Conservation (phyloP, 495 filamentous ascomycete genomes). For the Penicillium atrosanguineum region DNA sequence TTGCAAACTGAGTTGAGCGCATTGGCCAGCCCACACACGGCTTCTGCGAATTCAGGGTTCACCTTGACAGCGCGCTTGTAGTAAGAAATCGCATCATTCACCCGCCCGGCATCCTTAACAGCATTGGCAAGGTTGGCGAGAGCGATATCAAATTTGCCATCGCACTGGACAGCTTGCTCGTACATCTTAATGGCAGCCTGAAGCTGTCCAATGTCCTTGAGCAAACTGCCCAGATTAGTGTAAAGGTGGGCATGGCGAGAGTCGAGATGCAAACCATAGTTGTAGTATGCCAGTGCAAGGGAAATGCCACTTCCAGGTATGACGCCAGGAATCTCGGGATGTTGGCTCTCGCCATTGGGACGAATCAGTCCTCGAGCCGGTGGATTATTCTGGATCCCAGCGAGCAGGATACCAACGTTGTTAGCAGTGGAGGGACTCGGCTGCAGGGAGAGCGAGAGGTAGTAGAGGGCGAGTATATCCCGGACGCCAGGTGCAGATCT, state of each 20-base stretch:
- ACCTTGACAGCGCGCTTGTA: constrained; percentile 87
- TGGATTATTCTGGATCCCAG: constrained; percentile 81
- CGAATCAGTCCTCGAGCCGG: constrained; percentile 37
- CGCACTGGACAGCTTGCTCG: constrained; percentile 87
- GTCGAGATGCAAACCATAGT: constrained; percentile 85
- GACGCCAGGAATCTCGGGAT: constrained; percentile 70
- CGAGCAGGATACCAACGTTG: constrained; percentile 95
- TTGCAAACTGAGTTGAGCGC: constrained; percentile 96
- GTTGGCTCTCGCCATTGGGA: constrained; percentile 34
- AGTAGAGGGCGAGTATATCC: constrained; percentile 94
- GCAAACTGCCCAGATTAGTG: constrained; percentile 90
- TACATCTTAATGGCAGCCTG: constrained; percentile 95
- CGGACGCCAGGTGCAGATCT: constrained; percentile 73
- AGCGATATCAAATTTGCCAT: constrained; percentile 92
- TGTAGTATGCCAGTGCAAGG: constrained; percentile 89
- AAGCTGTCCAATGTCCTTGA: constrained; percentile 96
- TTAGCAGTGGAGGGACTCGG: constrained; percentile 98
- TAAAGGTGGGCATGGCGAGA: constrained; percentile 93
- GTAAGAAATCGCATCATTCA: constrained; percentile 88
- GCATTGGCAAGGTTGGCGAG: constrained; percentile 97
- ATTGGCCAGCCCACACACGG: constrained; percentile 93
- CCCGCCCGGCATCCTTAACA: constrained; percentile 92
- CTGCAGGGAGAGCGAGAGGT: constrained; percentile 90
- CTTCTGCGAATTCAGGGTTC: constrained; percentile 95
- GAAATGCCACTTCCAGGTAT: constrained; percentile 82